Evolutionary conservation across 1,284 basidiomycete species (phyloP), one percentile per base, ranked within the genome.

Genomic region (Ceratobasidium theobromae): DNA sequence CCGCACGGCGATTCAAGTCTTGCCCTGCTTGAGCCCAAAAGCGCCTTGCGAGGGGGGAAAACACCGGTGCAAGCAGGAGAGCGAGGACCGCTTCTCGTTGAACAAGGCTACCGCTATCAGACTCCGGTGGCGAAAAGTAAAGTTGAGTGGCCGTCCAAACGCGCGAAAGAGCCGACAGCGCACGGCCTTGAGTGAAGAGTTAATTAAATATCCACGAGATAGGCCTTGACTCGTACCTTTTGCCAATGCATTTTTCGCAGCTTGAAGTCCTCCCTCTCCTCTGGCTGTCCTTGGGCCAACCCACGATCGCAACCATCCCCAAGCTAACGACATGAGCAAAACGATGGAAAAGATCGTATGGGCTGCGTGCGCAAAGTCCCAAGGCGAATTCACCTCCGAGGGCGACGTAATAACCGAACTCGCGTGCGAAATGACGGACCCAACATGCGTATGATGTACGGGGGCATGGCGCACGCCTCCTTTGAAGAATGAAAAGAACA

Each of bases 401-500:
- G 48, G 41, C 8, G 67, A 41, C 4, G 32, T 40, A 27, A 68
- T 62, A 1, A 68, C 67, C 9, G 67, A 65, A 5, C 67, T 53
- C 16, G 58, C 53, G n/a, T 65, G 67, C 21, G 62, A 60, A 46
- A 65, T 65, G n/a, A 65, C 60, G 2, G 60, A 65, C 21, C 60
- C 60, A 16, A 45, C 35, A 38, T 65, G 60, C 4, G 60, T 65
- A 35, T 65, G 60, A n/a, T 53, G 49, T 5, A 43, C n/a, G 16
- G 60, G 38, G 23, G 51, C 38, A 30, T 60, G 45, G 23, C 21
- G 21, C 27, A 40, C 49, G 3, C 49, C 60, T 14, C 62, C 68
- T 27, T 68, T 68, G 66, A 70, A 68, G 60, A 70, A 69, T 14
- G 69, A 70, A 35, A 70, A 70, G 54, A 70, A 68, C 28, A 70